These are phyloP conservation scores for Vitis labrusca DNA, from an alignment of 164 flowering plant genomes.

Conservation along the genomic window DNA sequence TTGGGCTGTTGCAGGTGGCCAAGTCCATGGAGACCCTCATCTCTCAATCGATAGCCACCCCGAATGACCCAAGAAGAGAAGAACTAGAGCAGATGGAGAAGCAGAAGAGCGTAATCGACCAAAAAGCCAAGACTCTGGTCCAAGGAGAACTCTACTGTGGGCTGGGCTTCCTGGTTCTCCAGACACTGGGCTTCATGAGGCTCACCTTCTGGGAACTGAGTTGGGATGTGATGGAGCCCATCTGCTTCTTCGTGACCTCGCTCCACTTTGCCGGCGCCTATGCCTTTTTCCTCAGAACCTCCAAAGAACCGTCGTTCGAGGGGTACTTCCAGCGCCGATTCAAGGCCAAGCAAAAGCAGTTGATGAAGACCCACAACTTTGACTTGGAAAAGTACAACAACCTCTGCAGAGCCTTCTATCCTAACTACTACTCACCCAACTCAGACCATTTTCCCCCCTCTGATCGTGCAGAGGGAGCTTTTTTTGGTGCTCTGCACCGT, in stretches of 20 bases:
- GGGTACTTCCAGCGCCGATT: constrained; percentile 40
- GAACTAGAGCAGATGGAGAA: constrained; percentile 40
- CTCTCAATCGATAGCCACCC: constrained; percentile 14
- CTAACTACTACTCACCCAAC: neutral
- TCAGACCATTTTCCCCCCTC: neutral
- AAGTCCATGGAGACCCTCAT: constrained; percentile 34
- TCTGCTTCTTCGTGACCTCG: constrained; percentile 51
- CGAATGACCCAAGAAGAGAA: constrained; percentile 35
- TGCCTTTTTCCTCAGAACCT: constrained; percentile 44
- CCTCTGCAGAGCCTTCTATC: constrained; percentile 24
- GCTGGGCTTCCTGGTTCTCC: constrained; percentile 35
- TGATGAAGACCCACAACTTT: constrained; percentile 30
- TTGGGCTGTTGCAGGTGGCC: constrained; percentile 49
- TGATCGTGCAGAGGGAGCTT: neutral
- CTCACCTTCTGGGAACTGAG: constrained; percentile 57
- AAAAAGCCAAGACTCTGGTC: constrained; percentile 37
- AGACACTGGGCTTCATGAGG: constrained; percentile 44
- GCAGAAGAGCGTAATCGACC: constrained; percentile 35
- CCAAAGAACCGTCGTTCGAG: constrained; percentile 48
- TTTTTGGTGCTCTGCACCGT: neutral
- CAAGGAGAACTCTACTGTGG: constrained; percentile 41
- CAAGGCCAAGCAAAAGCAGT: constrained; percentile 33
- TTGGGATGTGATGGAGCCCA: constrained; percentile 69
- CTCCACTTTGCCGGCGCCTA: constrained; percentile 35
- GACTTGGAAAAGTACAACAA: constrained; percentile 28